Conservation (phyloP, 1,139 yeast genomes). For the Saccharomycopsis crataegensis region DNA sequence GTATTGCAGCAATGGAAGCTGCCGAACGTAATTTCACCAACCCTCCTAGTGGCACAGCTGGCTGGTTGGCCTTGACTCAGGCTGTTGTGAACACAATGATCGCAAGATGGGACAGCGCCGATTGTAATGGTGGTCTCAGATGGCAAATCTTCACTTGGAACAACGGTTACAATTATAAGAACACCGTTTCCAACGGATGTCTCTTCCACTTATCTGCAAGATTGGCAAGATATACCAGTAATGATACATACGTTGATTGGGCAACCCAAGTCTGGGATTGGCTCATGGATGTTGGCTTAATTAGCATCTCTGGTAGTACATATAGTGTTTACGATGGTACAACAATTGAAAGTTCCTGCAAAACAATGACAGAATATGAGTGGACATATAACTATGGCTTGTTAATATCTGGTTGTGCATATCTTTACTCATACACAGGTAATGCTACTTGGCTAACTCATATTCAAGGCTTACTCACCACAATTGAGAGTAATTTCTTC, state of each 20-base stretch:
- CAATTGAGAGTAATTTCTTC: constrained; percentile 48
- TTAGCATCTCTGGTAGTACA: constrained; percentile 31
- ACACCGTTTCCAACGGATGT: constrained; percentile 72
- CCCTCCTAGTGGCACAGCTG: constrained; percentile 37
- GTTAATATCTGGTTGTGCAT: constrained; percentile 64
- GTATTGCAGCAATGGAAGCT: constrained; percentile 73
- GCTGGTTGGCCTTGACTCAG: constrained; percentile 60
- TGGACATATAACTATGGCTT: constrained; percentile 85
- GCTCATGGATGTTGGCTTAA: constrained; percentile 47
- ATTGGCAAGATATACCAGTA: constrained; percentile 62
- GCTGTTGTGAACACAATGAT: constrained; percentile 74
- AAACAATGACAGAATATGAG: constrained; percentile 42
- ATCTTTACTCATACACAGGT: constrained; percentile 57
- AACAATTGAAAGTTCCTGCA: constrained; percentile 47
- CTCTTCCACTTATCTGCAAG: constrained; percentile 73
- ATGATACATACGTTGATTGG: constrained; percentile 54
- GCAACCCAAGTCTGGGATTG: constrained; percentile 67
- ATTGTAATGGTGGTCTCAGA: constrained; percentile 72
- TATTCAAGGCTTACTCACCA: constrained; percentile 39
- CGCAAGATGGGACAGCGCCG: constrained; percentile 58
- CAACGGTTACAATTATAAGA: constrained; percentile 72
- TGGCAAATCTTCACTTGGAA: constrained; percentile 83
- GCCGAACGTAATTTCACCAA: constrained; percentile 72
- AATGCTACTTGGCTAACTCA: constrained; percentile 52
- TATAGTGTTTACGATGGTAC: constrained; percentile 44